These are phyloP conservation scores for Lodderomyces theae DNA, from an alignment of 1,139 yeast genomes.

Conservation along the genomic window DNA sequence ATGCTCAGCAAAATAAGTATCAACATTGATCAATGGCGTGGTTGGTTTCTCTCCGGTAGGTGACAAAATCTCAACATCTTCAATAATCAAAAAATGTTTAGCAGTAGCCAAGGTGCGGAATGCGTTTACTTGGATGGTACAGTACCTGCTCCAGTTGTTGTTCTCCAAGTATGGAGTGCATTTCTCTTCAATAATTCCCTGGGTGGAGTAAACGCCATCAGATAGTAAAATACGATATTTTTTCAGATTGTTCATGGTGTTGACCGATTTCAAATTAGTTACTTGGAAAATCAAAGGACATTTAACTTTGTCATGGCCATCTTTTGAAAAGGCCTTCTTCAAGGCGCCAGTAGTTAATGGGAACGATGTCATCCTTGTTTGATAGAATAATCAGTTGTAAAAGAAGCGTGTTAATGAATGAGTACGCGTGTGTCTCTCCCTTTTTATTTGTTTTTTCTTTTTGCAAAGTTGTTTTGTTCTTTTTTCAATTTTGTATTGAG, in stretches of 20 bases:
- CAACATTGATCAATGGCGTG: constrained; percentile 37
- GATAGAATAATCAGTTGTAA: background rate
- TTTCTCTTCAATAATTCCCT: constrained; percentile 63
- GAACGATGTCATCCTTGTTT: constrained; percentile 11
- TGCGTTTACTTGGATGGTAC: constrained; percentile 35
- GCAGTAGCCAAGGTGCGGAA: constrained; percentile 48
- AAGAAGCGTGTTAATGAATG: background rate
- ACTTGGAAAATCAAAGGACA: constrained; percentile 47
- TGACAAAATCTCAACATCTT: constrained; percentile 47
- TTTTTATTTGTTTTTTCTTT: background rate
- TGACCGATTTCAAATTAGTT: constrained; percentile 42
- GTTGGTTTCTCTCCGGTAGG: constrained; percentile 35
- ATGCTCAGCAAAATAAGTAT: constrained; percentile 52
- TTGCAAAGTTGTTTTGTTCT: background rate
- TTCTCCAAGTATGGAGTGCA: constrained; percentile 51
- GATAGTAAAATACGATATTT: constrained; percentile 57
- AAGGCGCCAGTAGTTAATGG: constrained; percentile 25
- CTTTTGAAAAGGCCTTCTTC: constrained; percentile 25
- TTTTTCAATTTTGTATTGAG: too few species aligned
- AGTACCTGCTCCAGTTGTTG: constrained; percentile 37
- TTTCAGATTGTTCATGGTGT: constrained; percentile 39
- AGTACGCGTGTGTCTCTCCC: background rate
- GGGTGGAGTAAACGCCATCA: constrained; percentile 63
- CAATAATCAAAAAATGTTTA: constrained; percentile 56
- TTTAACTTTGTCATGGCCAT: constrained; percentile 21